phyloP scores from a whole-genome alignment of 257 asterid genomes.

The Coffea canephora region DNA sequence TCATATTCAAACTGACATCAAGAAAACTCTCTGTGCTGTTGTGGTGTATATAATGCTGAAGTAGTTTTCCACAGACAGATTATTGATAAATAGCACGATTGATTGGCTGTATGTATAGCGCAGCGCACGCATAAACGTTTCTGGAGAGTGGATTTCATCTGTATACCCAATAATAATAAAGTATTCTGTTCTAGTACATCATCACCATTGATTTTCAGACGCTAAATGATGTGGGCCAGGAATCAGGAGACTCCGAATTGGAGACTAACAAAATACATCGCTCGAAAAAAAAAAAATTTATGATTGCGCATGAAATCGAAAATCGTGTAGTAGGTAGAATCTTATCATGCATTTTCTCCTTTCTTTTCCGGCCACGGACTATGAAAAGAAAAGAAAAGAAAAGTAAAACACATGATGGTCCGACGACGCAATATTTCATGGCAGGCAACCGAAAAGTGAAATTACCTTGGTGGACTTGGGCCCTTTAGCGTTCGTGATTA shows the following conservation, averaged over 20 bases:
- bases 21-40: not conserved
- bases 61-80: too few species aligned
- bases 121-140: too few species aligned
- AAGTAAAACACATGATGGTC: not conserved
- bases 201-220: too few species aligned
- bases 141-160: too few species aligned
- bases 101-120: too few species aligned
- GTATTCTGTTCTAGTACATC: too few species aligned
- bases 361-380: too few species aligned
- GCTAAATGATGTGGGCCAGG: too few species aligned
- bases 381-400: too few species aligned
- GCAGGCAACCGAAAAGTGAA: not conserved
- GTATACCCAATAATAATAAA: too few species aligned
- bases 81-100: too few species aligned
- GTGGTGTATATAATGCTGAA: too few species aligned
- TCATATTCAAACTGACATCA: not conserved
- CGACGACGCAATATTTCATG: not conserved
- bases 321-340: not conserved
- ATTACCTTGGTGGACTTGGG: not conserved
- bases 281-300: not conserved
- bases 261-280: not conserved
- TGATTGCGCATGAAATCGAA: constrained; percentile 14
- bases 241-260: not conserved
- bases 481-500: not conserved
- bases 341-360: not conserved